Evolutionary conservation across 495 filamentous ascomycete genomes (phyloP), one percentile per base, ranked within the genome.

Genomic region (Penicillium alfredii): DNA sequence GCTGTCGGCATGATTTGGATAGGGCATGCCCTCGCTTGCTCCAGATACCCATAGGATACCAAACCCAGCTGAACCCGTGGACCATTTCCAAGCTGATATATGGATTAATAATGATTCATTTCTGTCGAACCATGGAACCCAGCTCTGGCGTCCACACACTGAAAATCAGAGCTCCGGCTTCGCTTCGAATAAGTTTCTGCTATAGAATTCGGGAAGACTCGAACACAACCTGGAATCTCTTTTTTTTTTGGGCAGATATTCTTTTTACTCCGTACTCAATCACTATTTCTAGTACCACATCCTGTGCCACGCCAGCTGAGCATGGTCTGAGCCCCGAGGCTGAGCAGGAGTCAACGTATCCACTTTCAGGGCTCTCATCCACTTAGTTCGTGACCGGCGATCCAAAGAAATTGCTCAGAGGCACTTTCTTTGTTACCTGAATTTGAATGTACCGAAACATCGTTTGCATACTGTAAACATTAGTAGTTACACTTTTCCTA

Each of bases 321-420:
- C n/a, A n/a, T n/a, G n/a, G n/a, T n/a, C 38, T 44, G 38, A 53
- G 42, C 33, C 46, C 22, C 42, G 44, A 41, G 50, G 46, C 49
- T 53, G 50, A 53, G 45, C 44, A 49, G 43, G 36, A 30, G 32
- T 30, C 21, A 33, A 39, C 16, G 18, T 21, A 37, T 50, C 53
- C 53, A 57, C 53, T 49, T 57, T 55, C 53, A 57, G 50, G 53
- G 53, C 53, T 57, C 47, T 42, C 38, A 47, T 44, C 50, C 53
- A 56, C 53, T 47, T 50, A 45, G 53, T 56, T 53, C 40, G 34
- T 31, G 19, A 33, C 16, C 5, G 33, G 44, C 15, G 13, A 32
- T 37, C 53, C 49, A 56, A 50, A 50, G 49, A 56, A 46, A 50
- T 26, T 38, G 13, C 46, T 24, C 24, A 26, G 20, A 37, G 45